Conservation (phyloP, 345 rosid genomes). For the Populus deltoides region DNA sequence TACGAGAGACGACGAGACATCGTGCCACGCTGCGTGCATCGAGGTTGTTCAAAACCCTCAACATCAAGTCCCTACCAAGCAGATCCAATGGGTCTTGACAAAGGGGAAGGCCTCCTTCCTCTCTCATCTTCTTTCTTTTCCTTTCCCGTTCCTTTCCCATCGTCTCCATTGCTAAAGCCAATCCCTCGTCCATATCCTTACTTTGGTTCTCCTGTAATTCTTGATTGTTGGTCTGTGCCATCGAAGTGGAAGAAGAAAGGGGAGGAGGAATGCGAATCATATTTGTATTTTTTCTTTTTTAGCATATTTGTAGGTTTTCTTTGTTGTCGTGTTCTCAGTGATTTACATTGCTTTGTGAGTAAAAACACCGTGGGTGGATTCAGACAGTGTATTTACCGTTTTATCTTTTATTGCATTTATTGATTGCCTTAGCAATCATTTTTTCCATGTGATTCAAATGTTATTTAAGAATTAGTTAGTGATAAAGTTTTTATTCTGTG, state of each 20-base stretch:
- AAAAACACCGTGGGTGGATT: too few species aligned
- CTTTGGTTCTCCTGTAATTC: background rate
- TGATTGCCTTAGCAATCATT: too few species aligned
- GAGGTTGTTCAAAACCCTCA: conserved; percentile 45
- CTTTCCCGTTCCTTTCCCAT: conserved; percentile 11
- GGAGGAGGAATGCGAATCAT: background rate
- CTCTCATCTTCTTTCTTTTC: conserved; percentile 4
- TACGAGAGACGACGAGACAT: conserved; percentile 48
- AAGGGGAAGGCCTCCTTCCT: background rate
- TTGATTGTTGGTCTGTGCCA: background rate
- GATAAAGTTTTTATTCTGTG: too few species aligned
- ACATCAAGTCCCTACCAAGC: conserved; percentile 51
- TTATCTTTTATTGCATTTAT: too few species aligned
- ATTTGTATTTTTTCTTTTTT: background rate
- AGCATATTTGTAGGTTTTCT: background rate
- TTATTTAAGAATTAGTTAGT: too few species aligned
- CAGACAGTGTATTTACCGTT: too few species aligned
- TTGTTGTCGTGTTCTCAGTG: background rate
- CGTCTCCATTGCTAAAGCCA: background rate
- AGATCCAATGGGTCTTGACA: conserved; percentile 47
- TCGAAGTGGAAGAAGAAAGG: background rate
- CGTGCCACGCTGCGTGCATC: conserved; percentile 73
- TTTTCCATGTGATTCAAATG: too few species aligned
- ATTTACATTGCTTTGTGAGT: too few species aligned
- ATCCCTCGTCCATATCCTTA: background rate